Base-by-base conservation (phyloP, 2,329 filamentous ascomycete species). In the Fusarium praegraminearum region DNA sequence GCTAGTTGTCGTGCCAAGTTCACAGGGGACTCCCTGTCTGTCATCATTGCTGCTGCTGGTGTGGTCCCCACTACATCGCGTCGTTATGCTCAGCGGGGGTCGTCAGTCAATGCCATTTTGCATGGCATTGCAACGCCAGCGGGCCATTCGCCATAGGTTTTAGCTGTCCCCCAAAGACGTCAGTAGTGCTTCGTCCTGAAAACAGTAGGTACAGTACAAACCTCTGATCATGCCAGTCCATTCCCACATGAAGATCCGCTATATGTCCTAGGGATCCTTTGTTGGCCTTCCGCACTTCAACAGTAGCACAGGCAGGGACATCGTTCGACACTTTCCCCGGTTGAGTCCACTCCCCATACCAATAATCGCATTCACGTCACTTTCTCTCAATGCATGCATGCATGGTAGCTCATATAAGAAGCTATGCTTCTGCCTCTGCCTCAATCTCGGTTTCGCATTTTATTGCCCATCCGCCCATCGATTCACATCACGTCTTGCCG, bases 111-210 rank as follows among this genome's bases (percentile, higher is more conserved):
- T 70, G 67, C 73, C 73, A 75, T 75, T 61, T 55, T 57, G 65
- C 69, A 74, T 69, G 70, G 73, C 70, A 74, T 73, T 75, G 71
- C 73, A 68, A 75, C 73, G 70, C 67, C 69, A 62, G 68, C 73
- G 18, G 69, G 61, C 70, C 73, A 75, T 75, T 72, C 73, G 62
- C 73, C 65, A 66, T 75, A 62, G 72, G 70, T 57, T 73, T 70
- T 70, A 72, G 70, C 62, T 75, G 67, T 72, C 57, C 44, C 67
- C 67, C 62, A 65, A 65, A 74, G 71, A 72, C 70, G 70, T 75
- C 71, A 69, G 64, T 67, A 30, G 53, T 52, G 57, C 50, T 68
- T 62, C 72, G 65, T 74, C 62, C 65, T 71, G 65, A 47, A 67
- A 50, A 65, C 57, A 61, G 69, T 68, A 74, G 46, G 65, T 47